A percentile compares a stretch with the other conserved stretches of the same genome.
phyloP scores from a whole-genome alignment of 2,329 filamentous ascomycete species.

The Akanthomyces dipterigenus region DNA sequence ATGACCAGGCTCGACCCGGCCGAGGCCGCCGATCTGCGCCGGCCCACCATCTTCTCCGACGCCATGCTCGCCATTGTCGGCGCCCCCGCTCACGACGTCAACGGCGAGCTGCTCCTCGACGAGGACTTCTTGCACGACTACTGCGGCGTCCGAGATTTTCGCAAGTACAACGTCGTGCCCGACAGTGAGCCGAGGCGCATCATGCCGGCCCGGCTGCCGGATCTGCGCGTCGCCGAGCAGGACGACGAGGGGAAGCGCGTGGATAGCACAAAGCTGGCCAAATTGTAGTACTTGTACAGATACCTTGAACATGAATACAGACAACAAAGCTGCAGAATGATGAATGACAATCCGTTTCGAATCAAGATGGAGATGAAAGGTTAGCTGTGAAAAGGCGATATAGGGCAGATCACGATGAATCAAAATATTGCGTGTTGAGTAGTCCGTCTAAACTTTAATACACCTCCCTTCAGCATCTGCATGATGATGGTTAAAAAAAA shows the following conservation, averaged over 20 bases:
- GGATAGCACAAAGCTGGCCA: slow-evolving; percentile 52
- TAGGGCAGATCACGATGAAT: no score
- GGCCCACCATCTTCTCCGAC: slow-evolving; percentile 69
- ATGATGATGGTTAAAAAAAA: slow-evolving; percentile 13
- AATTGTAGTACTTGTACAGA: slow-evolving; percentile 24
- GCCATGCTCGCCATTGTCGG: slow-evolving; percentile 67
- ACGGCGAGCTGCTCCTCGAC: slow-evolving; percentile 66
- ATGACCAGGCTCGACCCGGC: slow-evolving; percentile 38
- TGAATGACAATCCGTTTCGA: no score
- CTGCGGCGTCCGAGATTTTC: slow-evolving; percentile 62
- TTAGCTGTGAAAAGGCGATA: no score
- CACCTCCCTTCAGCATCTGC: slow-evolving; percentile 15
- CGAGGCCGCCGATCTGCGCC: slow-evolving; percentile 54
- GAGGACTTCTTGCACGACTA: slow-evolving; percentile 71
- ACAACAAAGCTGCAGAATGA: no score
- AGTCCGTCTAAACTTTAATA: slow-evolving; percentile 7
- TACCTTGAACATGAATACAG: background rate
- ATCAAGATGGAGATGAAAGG: background rate
- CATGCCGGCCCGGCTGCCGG: slow-evolving; percentile 66
- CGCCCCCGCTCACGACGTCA: slow-evolving; percentile 54
- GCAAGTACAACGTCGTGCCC: slow-evolving; percentile 61
- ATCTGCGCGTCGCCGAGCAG: slow-evolving; percentile 68
- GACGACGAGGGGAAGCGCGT: slow-evolving; percentile 68
- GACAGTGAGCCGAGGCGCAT: slow-evolving; percentile 63
- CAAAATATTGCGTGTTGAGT: background rate